Conservation (phyloP, 371 early-diverging fungal genomes). For the Catenaria anguillulae region DNA sequence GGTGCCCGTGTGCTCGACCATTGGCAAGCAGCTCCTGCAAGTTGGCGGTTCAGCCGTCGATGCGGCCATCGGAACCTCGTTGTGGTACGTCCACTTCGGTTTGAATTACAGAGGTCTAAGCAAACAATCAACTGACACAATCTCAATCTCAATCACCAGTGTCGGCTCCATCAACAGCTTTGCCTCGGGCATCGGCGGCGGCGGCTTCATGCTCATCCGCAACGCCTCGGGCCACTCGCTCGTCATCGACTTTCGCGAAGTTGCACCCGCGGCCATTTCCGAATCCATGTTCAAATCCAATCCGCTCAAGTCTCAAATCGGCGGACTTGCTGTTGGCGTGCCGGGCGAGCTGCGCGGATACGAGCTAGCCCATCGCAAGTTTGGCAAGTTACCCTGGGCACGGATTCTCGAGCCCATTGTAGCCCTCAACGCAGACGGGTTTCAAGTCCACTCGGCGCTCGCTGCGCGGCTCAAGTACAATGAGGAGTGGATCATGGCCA, state of each 20-base stretch:
- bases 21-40: constrained; percentile 31
- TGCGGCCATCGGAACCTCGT: constrained; percentile 81
- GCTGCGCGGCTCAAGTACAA: constrained; percentile 8
- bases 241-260: constrained; percentile 74
- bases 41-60: constrained; percentile 95
- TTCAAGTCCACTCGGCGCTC: constrained; percentile 28
- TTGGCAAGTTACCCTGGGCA: constrained; percentile 77
- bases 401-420: constrained; percentile 70
- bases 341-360: constrained; percentile 91
- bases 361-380: constrained; percentile 56
- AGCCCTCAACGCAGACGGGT: constrained; percentile 63
- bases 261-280: constrained; percentile 61
- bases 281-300: constrained; percentile 55
- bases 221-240: constrained; percentile 26
- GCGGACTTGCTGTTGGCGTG: constrained; percentile 73
- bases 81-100: constrained; percentile 25
- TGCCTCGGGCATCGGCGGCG: constrained; percentile 93
- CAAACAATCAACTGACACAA: background rate
- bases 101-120: no score
- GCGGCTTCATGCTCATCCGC: constrained; percentile 94
- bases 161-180: constrained; percentile 88
- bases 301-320: constrained; percentile 46
- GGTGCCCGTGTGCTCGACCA: constrained; percentile 4
- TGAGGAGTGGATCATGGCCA: constrained; percentile 19
- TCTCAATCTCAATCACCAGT: constrained; percentile 20